These are phyloP conservation scores for Phytophthora agathidicida DNA, from an alignment of 352 stramenopile genomes.

Conservation along the genomic window DNA sequence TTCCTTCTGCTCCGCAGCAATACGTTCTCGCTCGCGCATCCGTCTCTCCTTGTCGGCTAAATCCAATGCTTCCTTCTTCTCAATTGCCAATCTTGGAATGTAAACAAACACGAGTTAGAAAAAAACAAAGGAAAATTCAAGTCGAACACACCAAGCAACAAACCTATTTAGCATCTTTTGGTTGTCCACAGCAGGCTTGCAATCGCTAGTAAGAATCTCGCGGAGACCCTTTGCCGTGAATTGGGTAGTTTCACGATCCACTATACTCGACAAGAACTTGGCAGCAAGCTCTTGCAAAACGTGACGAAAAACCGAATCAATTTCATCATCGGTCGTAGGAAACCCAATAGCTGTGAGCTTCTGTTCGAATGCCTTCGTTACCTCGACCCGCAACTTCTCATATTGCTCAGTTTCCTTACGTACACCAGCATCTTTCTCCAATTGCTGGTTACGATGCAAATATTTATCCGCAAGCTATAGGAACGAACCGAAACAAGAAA, in stretches of 20 bases:
- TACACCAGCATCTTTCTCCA: constrained; percentile 61
- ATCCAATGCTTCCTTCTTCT: constrained; percentile 71
- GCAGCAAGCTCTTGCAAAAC: constrained; percentile 63
- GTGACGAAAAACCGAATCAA: constrained; percentile 63
- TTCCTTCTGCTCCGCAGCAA: constrained; percentile 59
- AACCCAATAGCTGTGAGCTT: constrained; percentile 59
- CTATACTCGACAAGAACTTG: constrained; percentile 61
- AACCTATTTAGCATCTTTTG: constrained; percentile 80
- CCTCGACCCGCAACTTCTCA: constrained; percentile 55
- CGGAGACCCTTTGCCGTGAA: constrained; percentile 57
- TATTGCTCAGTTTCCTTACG: constrained; percentile 71
- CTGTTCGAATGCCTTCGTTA: constrained; percentile 61
- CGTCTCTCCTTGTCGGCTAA: constrained; percentile 61
- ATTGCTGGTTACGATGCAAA: constrained; percentile 63
- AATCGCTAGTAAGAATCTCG: constrained; percentile 67
- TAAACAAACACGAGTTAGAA: constrained; percentile 9
- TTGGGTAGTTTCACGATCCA: constrained; percentile 37
- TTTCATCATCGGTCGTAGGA: constrained; percentile 67
- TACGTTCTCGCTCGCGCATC: constrained; percentile 63
- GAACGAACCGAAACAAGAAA: constrained; percentile 5
- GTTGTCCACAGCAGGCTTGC: constrained; percentile 61
- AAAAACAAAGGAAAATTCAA: background rate
- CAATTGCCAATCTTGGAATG: constrained; percentile 50
- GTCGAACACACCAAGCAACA: constrained; percentile 18
- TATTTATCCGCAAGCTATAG: constrained; percentile 73